Evolutionary conservation across 106 monocot genomes (phyloP).

Genomic region (Acorus gramineus): DNA sequence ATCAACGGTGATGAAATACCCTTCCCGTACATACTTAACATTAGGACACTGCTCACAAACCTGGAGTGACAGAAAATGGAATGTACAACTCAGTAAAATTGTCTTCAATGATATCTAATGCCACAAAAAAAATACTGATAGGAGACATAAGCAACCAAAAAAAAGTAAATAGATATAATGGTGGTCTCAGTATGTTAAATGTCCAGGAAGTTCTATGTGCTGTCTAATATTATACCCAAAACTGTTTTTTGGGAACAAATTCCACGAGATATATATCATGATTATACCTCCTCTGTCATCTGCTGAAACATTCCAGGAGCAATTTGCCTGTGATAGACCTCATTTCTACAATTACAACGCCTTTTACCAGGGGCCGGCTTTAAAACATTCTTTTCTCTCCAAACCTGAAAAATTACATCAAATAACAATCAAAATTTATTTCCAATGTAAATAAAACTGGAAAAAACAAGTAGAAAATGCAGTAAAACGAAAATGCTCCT

Average conservation of each 20-base stretch:
- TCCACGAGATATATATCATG: too few relatives aligned
- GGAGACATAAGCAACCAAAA: too few relatives aligned
- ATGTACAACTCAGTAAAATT: not conserved
- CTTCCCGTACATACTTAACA: constrained; percentile 90
- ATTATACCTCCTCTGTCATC: constrained; percentile 84
- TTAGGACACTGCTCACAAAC: constrained; percentile 95
- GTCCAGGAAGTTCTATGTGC: too few relatives aligned
- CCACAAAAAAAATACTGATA: too few relatives aligned
- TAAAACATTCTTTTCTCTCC: constrained; percentile 98
- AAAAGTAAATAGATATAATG: too few relatives aligned
- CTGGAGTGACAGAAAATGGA: constrained; percentile 19
- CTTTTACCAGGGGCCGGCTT: constrained; percentile 97
- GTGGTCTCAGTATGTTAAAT: too few relatives aligned
- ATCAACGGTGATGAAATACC: constrained; percentile 85
- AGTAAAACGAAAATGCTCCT: not conserved
- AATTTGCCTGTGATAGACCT: constrained; percentile 94
- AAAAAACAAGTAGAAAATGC: not conserved
- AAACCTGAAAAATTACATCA: constrained; percentile 43
- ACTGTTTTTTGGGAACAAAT: too few relatives aligned
- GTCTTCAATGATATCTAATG: too few relatives aligned
- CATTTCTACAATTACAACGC: constrained; percentile 93
- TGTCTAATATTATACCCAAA: too few relatives aligned
- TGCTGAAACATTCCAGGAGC: constrained; percentile 99
- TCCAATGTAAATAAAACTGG: not conserved
- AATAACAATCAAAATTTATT: not conserved